phyloP scores from a whole-genome alignment of 768 basidiomycete genomes.

The Lentinula raphanica region DNA sequence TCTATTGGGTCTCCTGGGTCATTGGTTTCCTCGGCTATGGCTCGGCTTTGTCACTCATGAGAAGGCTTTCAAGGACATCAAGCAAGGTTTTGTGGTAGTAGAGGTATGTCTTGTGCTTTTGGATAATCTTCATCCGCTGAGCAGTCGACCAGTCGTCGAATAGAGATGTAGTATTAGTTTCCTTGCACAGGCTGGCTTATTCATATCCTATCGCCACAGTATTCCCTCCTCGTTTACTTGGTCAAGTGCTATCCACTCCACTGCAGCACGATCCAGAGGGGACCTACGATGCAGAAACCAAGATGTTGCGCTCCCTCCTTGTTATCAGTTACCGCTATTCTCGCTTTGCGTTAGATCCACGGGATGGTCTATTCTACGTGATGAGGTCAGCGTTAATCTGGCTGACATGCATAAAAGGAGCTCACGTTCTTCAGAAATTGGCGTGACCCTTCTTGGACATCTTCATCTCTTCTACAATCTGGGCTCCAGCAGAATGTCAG shows the following conservation, averaged over 20 bases:
- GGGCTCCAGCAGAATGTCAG: constrained; percentile 55
- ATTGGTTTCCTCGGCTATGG: constrained; percentile 94
- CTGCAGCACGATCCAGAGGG: constrained; percentile 26
- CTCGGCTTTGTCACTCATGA: constrained; percentile 80
- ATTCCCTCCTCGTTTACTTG: constrained; percentile 45
- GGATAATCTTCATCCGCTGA: background rate
- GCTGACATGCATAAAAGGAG: background rate
- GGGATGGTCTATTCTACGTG: constrained; percentile 76
- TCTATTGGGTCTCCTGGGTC: constrained; percentile 70
- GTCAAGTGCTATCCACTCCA: constrained; percentile 21
- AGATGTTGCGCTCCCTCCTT: constrained; percentile 47
- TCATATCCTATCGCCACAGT: constrained; percentile 77
- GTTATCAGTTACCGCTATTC: constrained; percentile 91
- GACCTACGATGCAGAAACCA: constrained; percentile 24
- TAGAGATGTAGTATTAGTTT: constrained; percentile 75
- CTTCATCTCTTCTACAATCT: constrained; percentile 51
- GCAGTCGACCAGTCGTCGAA: constrained; percentile 62
- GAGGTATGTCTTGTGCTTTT: constrained; percentile 56
- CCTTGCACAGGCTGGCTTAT: constrained; percentile 62
- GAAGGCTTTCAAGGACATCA: constrained; percentile 71
- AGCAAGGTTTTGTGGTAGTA: constrained; percentile 75
- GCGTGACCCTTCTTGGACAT: constrained; percentile 76
- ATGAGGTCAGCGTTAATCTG: constrained; percentile 48
- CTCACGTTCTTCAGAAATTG: constrained; percentile 62
- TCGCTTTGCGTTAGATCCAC: constrained; percentile 81